Percentiles rank a stretch among this genome's conserved stretches.
These are phyloP conservation scores for Ogataea corticis DNA, from an alignment of 805 yeast genomes.

Conservation along the genomic window DNA sequence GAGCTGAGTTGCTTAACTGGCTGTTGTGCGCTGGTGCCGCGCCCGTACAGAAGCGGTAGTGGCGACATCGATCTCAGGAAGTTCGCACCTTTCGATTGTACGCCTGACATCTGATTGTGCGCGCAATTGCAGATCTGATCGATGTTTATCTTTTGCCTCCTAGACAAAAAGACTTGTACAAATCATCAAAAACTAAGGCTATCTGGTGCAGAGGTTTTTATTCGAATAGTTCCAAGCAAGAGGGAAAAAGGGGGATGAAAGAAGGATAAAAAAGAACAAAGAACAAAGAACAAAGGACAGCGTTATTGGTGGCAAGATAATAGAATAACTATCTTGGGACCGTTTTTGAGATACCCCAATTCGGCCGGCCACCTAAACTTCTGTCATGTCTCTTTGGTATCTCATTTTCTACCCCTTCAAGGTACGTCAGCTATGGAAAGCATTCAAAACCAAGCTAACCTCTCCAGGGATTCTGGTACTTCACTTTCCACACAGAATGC, in stretches of 20 bases:
- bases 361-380: too few relatives aligned
- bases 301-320: too few relatives aligned
- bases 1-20: constrained; percentile 43
- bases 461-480: constrained; percentile 30
- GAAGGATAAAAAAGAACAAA: not conserved
- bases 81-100: constrained; percentile 20
- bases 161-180: not conserved
- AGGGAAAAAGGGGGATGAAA: not conserved
- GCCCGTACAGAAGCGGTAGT: constrained; percentile 26
- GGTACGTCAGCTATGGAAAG: constrained; percentile 8
- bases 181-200: constrained; percentile 1
- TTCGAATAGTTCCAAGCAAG: not conserved
- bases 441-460: not conserved
- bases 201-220: too few relatives aligned
- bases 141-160: not conserved
- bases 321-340: too few relatives aligned
- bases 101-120: constrained; percentile 11
- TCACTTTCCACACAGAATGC: constrained; percentile 23
- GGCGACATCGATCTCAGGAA: constrained; percentile 32
- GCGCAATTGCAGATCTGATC: not conserved
- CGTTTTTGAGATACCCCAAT: too few relatives aligned
- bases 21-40: constrained; percentile 14
- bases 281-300: too few relatives aligned
- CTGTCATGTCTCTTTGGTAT: constrained; percentile 14
- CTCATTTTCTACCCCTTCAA: constrained; percentile 18